Percentiles rank a stretch among this genome's conserved stretches.
phyloP scores from a whole-genome alignment of 2,329 filamentous ascomycete species.

The Emmonsia crescens region DNA sequence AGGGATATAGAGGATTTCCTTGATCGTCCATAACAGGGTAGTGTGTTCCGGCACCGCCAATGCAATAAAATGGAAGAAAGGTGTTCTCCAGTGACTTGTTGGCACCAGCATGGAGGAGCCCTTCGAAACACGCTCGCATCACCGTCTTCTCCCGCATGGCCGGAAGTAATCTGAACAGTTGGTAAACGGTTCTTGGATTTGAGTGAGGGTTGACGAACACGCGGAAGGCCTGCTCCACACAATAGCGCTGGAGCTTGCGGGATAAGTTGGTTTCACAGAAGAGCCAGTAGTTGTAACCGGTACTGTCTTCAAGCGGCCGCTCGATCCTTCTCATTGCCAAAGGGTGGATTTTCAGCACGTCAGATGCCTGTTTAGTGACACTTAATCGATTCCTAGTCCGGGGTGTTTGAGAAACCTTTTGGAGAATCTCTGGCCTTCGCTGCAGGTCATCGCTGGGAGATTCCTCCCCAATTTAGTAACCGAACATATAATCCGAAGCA shows the following conservation, averaged over 20 bases:
- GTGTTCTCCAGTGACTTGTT: conserved; percentile 12
- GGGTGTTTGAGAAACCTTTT: neutral
- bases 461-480: neutral
- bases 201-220: conserved; percentile 37
- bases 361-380: neutral
- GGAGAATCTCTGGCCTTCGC: neutral
- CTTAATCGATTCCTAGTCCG: neutral
- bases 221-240: conserved; percentile 52
- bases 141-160: conserved; percentile 16
- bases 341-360: neutral
- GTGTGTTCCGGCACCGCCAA: conserved; percentile 60
- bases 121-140: neutral
- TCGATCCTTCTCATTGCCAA: neutral
- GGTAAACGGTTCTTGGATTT: conserved; percentile 12
- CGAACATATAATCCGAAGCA: neutral
- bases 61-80: conserved; percentile 17
- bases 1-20: conserved; percentile 26
- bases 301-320: neutral
- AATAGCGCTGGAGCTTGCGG: conserved; percentile 56
- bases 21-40: conserved; percentile 37
- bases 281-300: conserved; percentile 44
- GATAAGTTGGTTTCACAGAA: conserved; percentile 59
- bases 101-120: neutral
- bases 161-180: conserved; percentile 18
- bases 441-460: neutral